phyloP scores from a whole-genome alignment of 2,329 filamentous ascomycete genomes.

The Pseudogymnoascus sp. region DNA sequence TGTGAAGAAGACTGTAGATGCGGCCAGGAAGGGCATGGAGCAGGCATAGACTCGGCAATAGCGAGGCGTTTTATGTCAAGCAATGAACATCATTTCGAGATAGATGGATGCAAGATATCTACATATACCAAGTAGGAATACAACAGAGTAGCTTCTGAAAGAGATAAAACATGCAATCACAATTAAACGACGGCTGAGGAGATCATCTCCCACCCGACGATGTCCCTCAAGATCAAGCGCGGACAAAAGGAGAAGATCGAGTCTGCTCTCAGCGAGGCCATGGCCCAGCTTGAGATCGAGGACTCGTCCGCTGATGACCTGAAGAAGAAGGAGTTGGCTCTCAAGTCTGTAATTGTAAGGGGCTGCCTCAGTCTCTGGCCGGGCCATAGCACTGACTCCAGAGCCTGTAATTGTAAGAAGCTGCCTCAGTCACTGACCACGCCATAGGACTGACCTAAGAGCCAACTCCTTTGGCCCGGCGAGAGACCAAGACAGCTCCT shows the following conservation, averaged over 20 bases:
- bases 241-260: constrained; percentile 99
- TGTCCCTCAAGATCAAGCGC: constrained; percentile 96
- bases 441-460: no score
- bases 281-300: constrained; percentile 83
- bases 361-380: no score
- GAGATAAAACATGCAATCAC: no score
- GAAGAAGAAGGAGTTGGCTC: constrained; percentile 98
- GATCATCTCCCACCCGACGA: constrained; percentile 91
- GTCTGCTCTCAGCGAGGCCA: constrained; percentile 90
- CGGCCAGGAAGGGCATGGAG: constrained; percentile 30
- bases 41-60: constrained; percentile 18
- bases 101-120: not conserved
- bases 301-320: constrained; percentile 87
- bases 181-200: constrained; percentile 71
- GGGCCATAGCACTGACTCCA: no score
- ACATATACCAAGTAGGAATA: not conserved
- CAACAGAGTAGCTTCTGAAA: not conserved
- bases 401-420: no score
- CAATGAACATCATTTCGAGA: not conserved
- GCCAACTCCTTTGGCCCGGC: no score
- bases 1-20: constrained; percentile 32
- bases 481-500: no score
- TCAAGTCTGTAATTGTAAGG: constrained; percentile 46
- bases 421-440: no score
- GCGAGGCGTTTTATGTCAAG: not conserved